phyloP scores from a whole-genome alignment of 805 yeast genomes.

The Geotrichum ghanense region DNA sequence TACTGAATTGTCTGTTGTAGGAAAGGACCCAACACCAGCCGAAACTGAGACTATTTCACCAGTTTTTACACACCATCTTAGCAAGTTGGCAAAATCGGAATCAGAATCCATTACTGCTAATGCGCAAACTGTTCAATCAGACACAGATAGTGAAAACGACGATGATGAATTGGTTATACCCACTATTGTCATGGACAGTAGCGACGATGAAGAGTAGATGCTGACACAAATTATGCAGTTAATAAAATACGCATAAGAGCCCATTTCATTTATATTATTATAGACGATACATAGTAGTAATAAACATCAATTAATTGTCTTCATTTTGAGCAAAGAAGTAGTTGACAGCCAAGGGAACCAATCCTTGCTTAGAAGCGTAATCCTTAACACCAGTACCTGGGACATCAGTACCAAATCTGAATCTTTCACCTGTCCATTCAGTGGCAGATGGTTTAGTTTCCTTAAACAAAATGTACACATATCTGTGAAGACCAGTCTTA shows the following conservation, averaged over 20 bases:
- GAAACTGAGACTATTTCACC: too few species aligned
- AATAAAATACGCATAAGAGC: too few species aligned
- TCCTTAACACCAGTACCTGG: slow-evolving; percentile 71
- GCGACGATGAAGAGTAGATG: not conserved
- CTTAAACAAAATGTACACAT: slow-evolving; percentile 64
- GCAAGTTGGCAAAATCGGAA: not conserved
- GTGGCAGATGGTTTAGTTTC: slow-evolving; percentile 37
- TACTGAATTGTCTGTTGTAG: too few species aligned
- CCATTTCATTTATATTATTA: too few species aligned
- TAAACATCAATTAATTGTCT: not conserved
- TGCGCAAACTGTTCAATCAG: too few species aligned
- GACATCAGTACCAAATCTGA: slow-evolving; percentile 77
- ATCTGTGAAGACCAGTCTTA: slow-evolving; percentile 77
- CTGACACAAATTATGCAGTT: too few species aligned
- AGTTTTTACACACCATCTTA: not conserved
- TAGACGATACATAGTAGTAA: not conserved
- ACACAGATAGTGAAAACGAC: not conserved
- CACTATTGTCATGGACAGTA: not conserved
- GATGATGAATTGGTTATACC: not conserved
- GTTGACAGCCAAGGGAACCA: slow-evolving; percentile 59
- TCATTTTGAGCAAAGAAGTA: slow-evolving; percentile 54
- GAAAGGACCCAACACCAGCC: too few species aligned
- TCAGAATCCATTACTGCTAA: not conserved
- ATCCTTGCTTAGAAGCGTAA: slow-evolving; percentile 55
- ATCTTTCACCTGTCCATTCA: slow-evolving; percentile 34